Evolutionary conservation across 306 rosid species (phyloP).

Genomic region (Prunus mira): DNA sequence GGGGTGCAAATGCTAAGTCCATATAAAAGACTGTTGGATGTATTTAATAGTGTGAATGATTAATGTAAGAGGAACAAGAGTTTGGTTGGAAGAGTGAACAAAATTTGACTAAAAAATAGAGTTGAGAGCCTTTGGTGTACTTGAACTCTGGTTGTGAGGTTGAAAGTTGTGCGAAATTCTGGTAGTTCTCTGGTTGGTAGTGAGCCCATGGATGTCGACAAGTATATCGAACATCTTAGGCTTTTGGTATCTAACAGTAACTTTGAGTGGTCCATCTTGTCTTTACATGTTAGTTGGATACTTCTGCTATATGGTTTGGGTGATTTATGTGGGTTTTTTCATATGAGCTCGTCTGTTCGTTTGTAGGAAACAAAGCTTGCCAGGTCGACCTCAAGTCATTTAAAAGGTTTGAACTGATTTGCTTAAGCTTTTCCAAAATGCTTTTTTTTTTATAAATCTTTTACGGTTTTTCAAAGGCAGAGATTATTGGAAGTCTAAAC

Average conservation of each 20-base stretch:
- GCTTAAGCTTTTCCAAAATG: neutral
- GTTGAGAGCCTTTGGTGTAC: neutral
- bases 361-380: conserved; percentile 40
- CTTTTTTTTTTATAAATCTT: neutral
- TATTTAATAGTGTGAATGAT: neutral
- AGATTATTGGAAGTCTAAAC: conserved; percentile 11
- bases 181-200: neutral
- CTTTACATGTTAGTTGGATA: neutral
- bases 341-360: neutral
- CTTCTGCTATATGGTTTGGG: neutral
- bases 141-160: neutral
- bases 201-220: neutral
- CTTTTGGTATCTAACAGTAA: neutral
- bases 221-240: neutral
- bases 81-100: neutral
- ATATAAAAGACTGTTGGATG: neutral
- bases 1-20: neutral
- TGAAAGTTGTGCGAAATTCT: neutral
- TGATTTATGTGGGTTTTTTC: neutral
- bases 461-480: conserved; percentile 7
- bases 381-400: conserved; percentile 9
- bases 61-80: neutral
- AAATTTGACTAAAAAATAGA: neutral
- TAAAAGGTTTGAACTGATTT: conserved; percentile 24
- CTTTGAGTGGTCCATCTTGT: neutral